A percentile compares a stretch with the other conserved stretches of the same genome.
These are phyloP conservation scores for Globisporangium nunn DNA, from an alignment of 352 stramenopile genomes.

Conservation along the genomic window DNA sequence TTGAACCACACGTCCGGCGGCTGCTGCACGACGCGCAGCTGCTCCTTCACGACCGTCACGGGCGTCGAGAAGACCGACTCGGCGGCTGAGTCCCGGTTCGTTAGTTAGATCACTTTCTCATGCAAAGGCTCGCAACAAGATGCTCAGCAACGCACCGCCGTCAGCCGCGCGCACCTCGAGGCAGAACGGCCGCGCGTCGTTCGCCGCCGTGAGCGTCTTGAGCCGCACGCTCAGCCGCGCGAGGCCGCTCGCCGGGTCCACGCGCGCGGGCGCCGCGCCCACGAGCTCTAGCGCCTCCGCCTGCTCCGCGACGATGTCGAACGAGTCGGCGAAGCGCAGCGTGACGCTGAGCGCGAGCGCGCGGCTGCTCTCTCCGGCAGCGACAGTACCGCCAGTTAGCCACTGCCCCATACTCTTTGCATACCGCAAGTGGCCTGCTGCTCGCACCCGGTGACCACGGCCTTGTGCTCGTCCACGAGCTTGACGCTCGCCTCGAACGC, in stretches of 20 bases:
- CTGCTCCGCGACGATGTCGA: slow-evolving; percentile 64
- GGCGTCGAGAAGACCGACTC: slow-evolving; percentile 61
- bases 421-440: background rate
- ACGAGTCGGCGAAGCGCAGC: slow-evolving; percentile 68
- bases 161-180: slow-evolving; percentile 51
- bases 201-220: slow-evolving; percentile 42
- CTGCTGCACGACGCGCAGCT: slow-evolving; percentile 67
- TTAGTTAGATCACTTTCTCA: too few species aligned
- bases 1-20: slow-evolving; percentile 94
- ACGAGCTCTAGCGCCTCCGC: slow-evolving; percentile 28
- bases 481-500: slow-evolving; percentile 50
- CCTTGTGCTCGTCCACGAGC: slow-evolving; percentile 55
- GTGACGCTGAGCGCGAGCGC: slow-evolving; percentile 41
- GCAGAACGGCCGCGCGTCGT: slow-evolving; percentile 60
- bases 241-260: slow-evolving; percentile 35
- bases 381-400: too few species aligned
- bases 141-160: slow-evolving; percentile 5
- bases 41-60: slow-evolving; percentile 70
- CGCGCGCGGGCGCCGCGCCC: slow-evolving; percentile 5
- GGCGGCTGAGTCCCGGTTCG: slow-evolving; percentile 15
- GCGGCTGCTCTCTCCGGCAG: slow-evolving; percentile 12
- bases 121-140: background rate
- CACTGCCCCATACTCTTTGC: background rate
- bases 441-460: slow-evolving; percentile 44
- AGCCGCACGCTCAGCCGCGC: slow-evolving; percentile 39